Evolutionary conservation across 164 flowering plant species (phyloP).

Genomic region (Umbilicus rupestris): DNA sequence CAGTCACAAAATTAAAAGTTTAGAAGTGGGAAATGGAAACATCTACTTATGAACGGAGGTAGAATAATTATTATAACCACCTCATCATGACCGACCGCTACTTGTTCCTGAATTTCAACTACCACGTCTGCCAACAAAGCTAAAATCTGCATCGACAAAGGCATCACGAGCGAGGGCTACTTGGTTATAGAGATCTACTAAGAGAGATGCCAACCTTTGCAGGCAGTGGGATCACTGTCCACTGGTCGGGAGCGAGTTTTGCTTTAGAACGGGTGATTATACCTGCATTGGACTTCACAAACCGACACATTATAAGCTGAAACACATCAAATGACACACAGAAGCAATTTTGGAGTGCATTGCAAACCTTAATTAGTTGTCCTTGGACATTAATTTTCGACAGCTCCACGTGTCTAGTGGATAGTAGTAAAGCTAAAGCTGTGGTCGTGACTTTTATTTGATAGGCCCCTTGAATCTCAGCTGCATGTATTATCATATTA

Average conservation of each 20-base stretch:
- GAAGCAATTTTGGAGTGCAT: background rate
- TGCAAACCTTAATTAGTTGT: conserved; percentile 60
- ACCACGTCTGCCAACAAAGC: conserved; percentile 67
- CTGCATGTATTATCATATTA: conserved; percentile 25
- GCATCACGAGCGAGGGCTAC: background rate
- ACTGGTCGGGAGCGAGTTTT: conserved; percentile 69
- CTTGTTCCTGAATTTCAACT: conserved; percentile 88
- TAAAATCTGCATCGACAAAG: conserved; percentile 44
- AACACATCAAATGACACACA: background rate
- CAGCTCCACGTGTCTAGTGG: conserved; percentile 57
- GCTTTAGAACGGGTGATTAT: conserved; percentile 87
- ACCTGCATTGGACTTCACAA: conserved; percentile 53
- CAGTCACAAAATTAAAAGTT: conserved; percentile 2
- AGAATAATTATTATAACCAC: conserved; percentile 19
- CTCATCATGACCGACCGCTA: conserved; percentile 46
- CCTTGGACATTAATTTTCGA: conserved; percentile 63
- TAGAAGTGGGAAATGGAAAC: background rate
- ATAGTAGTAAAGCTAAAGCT: conserved; percentile 77
- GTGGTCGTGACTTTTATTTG: conserved; percentile 87
- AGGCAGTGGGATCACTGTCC: conserved; percentile 82
- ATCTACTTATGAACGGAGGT: background rate
- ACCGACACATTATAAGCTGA: conserved; percentile 14
- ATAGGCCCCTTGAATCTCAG: conserved; percentile 85
- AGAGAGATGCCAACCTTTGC: conserved; percentile 42
- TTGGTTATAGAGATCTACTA: background rate